Evolutionary conservation across 768 basidiomycete genomes (phyloP).

Genomic region (Stropharia rugosoannulata): DNA sequence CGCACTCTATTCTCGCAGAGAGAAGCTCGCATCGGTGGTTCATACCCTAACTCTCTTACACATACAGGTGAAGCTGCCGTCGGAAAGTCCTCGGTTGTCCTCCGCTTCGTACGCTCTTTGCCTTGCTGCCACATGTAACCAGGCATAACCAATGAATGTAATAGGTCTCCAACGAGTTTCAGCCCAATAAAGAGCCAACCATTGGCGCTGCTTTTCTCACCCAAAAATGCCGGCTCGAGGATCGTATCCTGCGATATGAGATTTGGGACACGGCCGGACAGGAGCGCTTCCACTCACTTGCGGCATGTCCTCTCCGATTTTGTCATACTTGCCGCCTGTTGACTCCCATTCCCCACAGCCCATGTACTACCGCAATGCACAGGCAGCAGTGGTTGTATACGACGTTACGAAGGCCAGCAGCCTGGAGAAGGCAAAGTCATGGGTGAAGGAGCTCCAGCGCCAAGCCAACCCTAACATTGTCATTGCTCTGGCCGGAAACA

Average conservation of each 20-base stretch:
- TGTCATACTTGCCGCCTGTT: conserved; percentile 7
- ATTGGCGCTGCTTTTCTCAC: conserved; percentile 97
- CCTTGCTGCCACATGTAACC: neutral
- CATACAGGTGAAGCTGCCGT: conserved; percentile 92
- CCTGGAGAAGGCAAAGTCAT: conserved; percentile 98
- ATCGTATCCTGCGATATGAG: conserved; percentile 90
- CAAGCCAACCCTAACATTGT: conserved; percentile 99
- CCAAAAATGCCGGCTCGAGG: conserved; percentile 94
- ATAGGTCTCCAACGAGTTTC: conserved; percentile 95
- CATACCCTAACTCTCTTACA: conserved; percentile 13
- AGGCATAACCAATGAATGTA: conserved; percentile 13
- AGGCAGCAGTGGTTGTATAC: conserved; percentile 97
- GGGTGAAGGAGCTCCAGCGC: conserved; percentile 98
- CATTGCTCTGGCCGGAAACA: conserved; percentile 97
- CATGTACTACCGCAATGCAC: conserved; percentile 99
- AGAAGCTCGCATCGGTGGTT: neutral
- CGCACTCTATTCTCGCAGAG: neutral
- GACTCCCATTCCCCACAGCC: conserved; percentile 49
- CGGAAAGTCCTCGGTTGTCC: conserved; percentile 97
- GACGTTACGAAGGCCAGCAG: conserved; percentile 96
- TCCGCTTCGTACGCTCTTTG: conserved; percentile 77
- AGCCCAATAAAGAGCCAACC: conserved; percentile 98
- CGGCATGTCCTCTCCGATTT: conserved; percentile 50
- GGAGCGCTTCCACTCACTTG: conserved; percentile 97
- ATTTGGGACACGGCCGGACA: conserved; percentile 97